Base-by-base conservation (phyloP, 2,329 filamentous ascomycete species). In the Claviceps purpurea region DNA sequence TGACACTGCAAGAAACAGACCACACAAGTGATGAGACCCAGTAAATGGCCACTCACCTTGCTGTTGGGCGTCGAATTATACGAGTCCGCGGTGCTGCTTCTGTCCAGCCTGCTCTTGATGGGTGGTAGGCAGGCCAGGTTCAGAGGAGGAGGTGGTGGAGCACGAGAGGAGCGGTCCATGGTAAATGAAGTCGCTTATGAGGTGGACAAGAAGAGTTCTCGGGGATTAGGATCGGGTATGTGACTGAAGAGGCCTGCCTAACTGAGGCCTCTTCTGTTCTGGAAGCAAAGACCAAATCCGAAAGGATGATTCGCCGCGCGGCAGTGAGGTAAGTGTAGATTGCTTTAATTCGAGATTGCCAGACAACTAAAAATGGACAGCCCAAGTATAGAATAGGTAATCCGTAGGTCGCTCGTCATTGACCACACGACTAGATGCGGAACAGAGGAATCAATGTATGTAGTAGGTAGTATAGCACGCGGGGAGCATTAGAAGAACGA, bases 11-110 rank as follows among this genome's bases (percentile, higher is more conserved):
- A 24, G 20, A 24, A 22, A 44, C 10, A 41, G n/a, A 24, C 2
- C 22, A 22, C 13, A 14, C 11, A 20, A 11, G 26, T 39, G 0
- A 34, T 34, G 30, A 34, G 30, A 34, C 10, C 8, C 8, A 34
- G 30, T 34, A 10, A 34, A 34, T 11, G 30, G 11, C 10, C 30
- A 48, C 58, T 51, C 56, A 61, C 62, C 58, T 64, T 64, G 43
- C 53, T 50, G n/a, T 30, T 39, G 49, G 52, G 13, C n/a, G 38
- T 56, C 48, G 57, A 56, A 46, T 56, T 52, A 40, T 56, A 50
- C 14, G 61, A 60, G 39, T 63, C 58, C 18, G 56, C 57, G 54
- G 57, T 55, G 50, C 50, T 56, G 44, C 49, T 57, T 44, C 56
- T 56, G 48, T 52, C 54, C 39, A 58, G 56, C 30, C 57, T 54